A percentile compares a stretch with the other conserved stretches of the same genome.
phyloP scores from a whole-genome alignment of 768 basidiomycete genomes.

The Exsudoporus frostii region DNA sequence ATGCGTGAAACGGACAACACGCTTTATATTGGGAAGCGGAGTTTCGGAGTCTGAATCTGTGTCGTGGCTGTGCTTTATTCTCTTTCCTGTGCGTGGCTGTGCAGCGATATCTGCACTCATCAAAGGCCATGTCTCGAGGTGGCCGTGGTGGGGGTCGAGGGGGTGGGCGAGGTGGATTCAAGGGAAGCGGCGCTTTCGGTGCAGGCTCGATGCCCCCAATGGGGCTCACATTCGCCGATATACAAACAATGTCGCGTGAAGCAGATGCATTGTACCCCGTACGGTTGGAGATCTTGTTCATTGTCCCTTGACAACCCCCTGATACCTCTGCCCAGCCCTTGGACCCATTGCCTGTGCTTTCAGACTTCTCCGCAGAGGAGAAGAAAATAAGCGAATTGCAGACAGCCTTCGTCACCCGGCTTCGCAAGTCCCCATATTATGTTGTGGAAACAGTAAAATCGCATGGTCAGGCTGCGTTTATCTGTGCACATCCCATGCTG shows the following conservation, averaged over 20 bases:
- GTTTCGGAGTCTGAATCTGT: conserved; percentile 23
- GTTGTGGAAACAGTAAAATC: conserved; percentile 70
- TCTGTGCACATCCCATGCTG: neutral
- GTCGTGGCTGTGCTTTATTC: neutral
- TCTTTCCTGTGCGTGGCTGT: conserved; percentile 8
- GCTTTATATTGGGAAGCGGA: conserved; percentile 26
- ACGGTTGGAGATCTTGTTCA: conserved; percentile 36
- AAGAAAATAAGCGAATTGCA: conserved; percentile 64
- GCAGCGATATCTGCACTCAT: neutral
- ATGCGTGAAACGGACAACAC: neutral
- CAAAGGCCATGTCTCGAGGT: conserved; percentile 46
- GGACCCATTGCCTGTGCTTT: conserved; percentile 62
- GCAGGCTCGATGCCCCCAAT: conserved; percentile 55
- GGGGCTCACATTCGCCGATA: conserved; percentile 78
- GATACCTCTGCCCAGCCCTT: conserved; percentile 46
- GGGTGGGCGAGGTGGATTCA: conserved; percentile 62
- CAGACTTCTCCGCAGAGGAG: conserved; percentile 64
- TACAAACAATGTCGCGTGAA: conserved; percentile 74
- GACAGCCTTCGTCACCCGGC: conserved; percentile 57
- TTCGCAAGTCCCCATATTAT: conserved; percentile 72
- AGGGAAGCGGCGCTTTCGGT: conserved; percentile 40
- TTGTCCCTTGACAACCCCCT: conserved; percentile 17
- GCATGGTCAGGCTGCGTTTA: conserved; percentile 38
- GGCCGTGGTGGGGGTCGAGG: conserved; percentile 47
- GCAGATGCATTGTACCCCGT: conserved; percentile 80